Evolutionary conservation across 2,329 filamentous ascomycete species (phyloP), one percentile per base, ranked within the genome.

Genomic region (Hypoxylon sp.): DNA sequence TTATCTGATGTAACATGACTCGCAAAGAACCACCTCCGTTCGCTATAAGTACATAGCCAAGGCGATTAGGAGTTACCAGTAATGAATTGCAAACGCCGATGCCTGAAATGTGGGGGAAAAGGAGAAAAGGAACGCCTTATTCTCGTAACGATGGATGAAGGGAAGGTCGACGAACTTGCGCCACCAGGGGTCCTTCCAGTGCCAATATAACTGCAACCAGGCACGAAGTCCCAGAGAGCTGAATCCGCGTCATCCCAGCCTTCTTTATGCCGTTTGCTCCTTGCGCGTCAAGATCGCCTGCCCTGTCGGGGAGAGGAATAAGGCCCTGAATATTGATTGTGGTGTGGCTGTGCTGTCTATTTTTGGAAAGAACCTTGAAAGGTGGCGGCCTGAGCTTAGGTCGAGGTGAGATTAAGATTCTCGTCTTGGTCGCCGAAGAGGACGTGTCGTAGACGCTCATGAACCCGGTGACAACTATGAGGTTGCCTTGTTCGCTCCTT

Each of bases 311-410:
- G 17, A 25, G 44, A 25, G 44, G 22, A 37, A 50, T 8, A 44
- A 44, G 17, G 8, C 40, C 7, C 10, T 17, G 8, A 22, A 8
- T 44, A 44, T 44, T 22, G 40, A 44, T 44, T 25, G 48, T 53
- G 57, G 57, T 25, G 57, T 53, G 57, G 57, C 57, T 61, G 48
- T 35, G 57, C 25, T 2, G 11, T 37, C 42, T 55, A 55, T 55
- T 55, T 55, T 55, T 55, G 33, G 53, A 27, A 27, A 5, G 25
- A 27, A 27, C 25, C 25, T 27, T 5, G 2, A 13, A 22, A 33
- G 22, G 37, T 25, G 22, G 35, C 22, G 53, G n/a, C 3, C 13
- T 30, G 8, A 22, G 17, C 40, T 22, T 3, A 42, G 10, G 2
- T 22, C 40, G 8, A 44, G 17, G 40, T 22, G 40, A 44, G 40